Evolutionary conservation across 495 filamentous ascomycete species (phyloP).

Genomic region (Daldinia grandis): DNA sequence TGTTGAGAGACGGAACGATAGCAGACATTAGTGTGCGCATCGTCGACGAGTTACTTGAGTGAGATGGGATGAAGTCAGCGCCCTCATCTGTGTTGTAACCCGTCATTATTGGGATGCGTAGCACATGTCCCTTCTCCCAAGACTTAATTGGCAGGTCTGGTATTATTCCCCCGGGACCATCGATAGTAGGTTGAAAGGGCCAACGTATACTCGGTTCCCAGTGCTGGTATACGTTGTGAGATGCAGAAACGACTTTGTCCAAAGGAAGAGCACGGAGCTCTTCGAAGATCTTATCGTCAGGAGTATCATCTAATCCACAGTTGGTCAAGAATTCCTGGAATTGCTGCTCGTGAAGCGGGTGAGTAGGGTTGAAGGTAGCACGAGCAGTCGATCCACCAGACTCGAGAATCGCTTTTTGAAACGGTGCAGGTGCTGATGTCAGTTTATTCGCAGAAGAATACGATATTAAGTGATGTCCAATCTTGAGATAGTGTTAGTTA

Average conservation of each 20-base stretch:
- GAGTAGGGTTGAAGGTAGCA: slow-evolving; percentile 63
- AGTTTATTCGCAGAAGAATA: slow-evolving; percentile 46
- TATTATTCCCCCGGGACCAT: slow-evolving; percentile 62
- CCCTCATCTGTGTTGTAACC: slow-evolving; percentile 75
- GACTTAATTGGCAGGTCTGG: slow-evolving; percentile 63
- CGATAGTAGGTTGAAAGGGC: slow-evolving; percentile 75
- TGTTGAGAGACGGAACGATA: slow-evolving; percentile 62
- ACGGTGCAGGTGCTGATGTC: slow-evolving; percentile 52
- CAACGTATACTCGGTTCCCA: slow-evolving; percentile 66
- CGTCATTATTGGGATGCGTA: slow-evolving; percentile 68
- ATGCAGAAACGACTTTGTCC: slow-evolving; percentile 56
- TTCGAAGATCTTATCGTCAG: slow-evolving; percentile 58
- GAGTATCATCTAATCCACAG: slow-evolving; percentile 51
- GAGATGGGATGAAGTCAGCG: slow-evolving; percentile 63
- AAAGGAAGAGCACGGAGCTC: slow-evolving; percentile 61
- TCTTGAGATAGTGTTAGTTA: slow-evolving; percentile 49
- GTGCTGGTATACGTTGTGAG: slow-evolving; percentile 59
- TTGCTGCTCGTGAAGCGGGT: slow-evolving; percentile 66
- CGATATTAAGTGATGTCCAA: slow-evolving; percentile 71
- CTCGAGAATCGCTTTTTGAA: slow-evolving; percentile 70
- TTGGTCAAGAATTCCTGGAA: slow-evolving; percentile 64
- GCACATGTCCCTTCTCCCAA: slow-evolving; percentile 60
- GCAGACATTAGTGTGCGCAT: slow-evolving; percentile 64
- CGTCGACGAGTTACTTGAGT: slow-evolving; percentile 53
- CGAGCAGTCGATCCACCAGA: slow-evolving; percentile 70